Evolutionary conservation across 2,329 filamentous ascomycete species (phyloP).

Genomic region (Capronia americana): DNA sequence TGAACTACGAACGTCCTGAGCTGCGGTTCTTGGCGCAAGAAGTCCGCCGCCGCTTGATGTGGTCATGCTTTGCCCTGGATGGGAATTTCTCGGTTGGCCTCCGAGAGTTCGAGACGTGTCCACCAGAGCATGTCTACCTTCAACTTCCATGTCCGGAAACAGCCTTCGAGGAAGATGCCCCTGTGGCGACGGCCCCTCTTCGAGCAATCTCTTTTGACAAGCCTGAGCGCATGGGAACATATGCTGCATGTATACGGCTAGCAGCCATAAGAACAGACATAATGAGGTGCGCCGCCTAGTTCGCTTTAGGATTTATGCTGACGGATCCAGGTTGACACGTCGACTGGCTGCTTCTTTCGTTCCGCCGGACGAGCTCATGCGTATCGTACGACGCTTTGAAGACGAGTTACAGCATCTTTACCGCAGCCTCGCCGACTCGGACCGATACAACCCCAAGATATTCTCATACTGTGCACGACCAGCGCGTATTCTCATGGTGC

Average conservation of each 20-base stretch:
- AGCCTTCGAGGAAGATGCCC: conserved; percentile 54
- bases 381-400: conserved; percentile 23
- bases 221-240: conserved; percentile 21
- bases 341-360: conserved; percentile 21
- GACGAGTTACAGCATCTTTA: conserved; percentile 29
- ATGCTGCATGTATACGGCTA: conserved; percentile 28
- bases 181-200: conserved; percentile 30
- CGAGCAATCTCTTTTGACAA: conserved; percentile 24
- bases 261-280: conserved; percentile 28
- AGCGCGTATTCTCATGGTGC: conserved; percentile 31
- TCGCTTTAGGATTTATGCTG: not conserved
- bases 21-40: conserved; percentile 53
- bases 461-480: conserved; percentile 27
- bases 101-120: conserved; percentile 56
- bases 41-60: conserved; percentile 56
- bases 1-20: conserved; percentile 58
- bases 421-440: conserved; percentile 27
- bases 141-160: conserved; percentile 60
- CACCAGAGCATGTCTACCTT: conserved; percentile 53
- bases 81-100: conserved; percentile 57
- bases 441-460: conserved; percentile 23
- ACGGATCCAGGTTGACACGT: conserved; percentile 25
- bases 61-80: conserved; percentile 59
- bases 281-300: conserved; percentile 20
- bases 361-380: conserved; percentile 22